Evolutionary conservation across 2,329 filamentous ascomycete species (phyloP), one percentile per base, ranked within the genome.

Genomic region (Sporothrix curviconia): DNA sequence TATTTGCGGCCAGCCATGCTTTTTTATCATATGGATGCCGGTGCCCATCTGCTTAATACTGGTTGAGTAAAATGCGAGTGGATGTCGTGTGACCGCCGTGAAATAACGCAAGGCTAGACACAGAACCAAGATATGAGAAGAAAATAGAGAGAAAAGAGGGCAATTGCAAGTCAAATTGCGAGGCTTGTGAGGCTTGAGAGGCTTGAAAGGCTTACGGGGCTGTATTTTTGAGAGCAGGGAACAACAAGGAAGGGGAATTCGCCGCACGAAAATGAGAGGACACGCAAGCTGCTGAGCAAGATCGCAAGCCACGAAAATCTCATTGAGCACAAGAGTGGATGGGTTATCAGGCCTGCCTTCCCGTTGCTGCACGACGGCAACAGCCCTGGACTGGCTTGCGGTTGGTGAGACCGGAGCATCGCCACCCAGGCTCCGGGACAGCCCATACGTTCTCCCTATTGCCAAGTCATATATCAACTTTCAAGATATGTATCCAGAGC

Each of bases 41-140:
- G n/a, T n/a, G n/a, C n/a, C n/a, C n/a, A n/a, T n/a, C n/a, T n/a
- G n/a, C n/a, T n/a, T n/a, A n/a, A n/a, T n/a, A n/a, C n/a, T n/a
- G n/a, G n/a, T n/a, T n/a, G n/a, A n/a, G n/a, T n/a, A n/a, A n/a
- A n/a, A 28, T 19, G 36, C 24, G n/a, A 14, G 54, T 34, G 17
- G 37, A 51, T 39, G 55, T 19, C 17, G 55, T 57, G 40, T n/a
- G 22, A 57, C 55, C 7, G 11, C 55, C 30, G 39, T 39, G 55
- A 52, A 52, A 52, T 47, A 44, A 19, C 4, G 46, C 55, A 57
- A 44, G 47, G 55, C 55, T 39, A 52, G 47, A 57, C 47, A 57
- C 54, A 50, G 44, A n/a, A n/a, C n/a, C n/a, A n/a, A n/a, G 36
- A 56, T n/a, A 14, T 6, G 24, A 40, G 9, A 15, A 37, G 28